Base-by-base conservation (phyloP, 2,329 filamentous ascomycete genomes). In the Aspergillus calidoustus region DNA sequence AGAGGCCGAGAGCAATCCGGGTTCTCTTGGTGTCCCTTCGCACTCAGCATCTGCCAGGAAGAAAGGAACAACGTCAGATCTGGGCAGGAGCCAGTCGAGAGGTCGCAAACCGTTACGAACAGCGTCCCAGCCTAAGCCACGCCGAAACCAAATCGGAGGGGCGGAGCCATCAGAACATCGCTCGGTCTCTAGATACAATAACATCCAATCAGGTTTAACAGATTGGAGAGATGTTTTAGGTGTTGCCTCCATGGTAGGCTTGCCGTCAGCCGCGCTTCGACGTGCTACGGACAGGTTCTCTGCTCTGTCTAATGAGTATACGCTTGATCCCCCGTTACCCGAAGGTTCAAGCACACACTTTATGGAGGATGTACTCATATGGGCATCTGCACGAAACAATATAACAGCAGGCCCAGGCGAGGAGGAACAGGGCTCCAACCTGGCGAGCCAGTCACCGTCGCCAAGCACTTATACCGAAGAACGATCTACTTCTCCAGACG, bases 201-300 rank as follows among this genome's bases (percentile, higher is more conserved):
- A 49, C n/a, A n/a, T 28, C 17, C 30, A 19, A 34, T 11, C 54
- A 19, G 71, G 72, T 30, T 79, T 87, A 13, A 85, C 91, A 23
- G 91, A 96, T 77, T 98, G 94, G 94, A 90, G 88, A 67, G 91
- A 96, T 67, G 85, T 97, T 1, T 78, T 97, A 30, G 91, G 91
- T 0, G 83, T 92, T 0, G 94, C 94, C 3, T 85, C 91, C 0
- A 78, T 96, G 54, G 86, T 86, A 2, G 92, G 91, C 0, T 93
- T 93, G 76, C 80, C 90, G 1, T 76, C 82, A 0, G 75, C 80
- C 1, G 89, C 88, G 0, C 77, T 97, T 13, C 84, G 87, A 56
- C 86, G 91, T 31, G 86, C 92, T 0, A 85, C 90, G 2, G 83
- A 88, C 70, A 85, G 94, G 53, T 98, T 93, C 70, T 86, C 90